phyloP scores from a whole-genome alignment of 352 stramenopile species.

The Globisporangium alternatum region DNA sequence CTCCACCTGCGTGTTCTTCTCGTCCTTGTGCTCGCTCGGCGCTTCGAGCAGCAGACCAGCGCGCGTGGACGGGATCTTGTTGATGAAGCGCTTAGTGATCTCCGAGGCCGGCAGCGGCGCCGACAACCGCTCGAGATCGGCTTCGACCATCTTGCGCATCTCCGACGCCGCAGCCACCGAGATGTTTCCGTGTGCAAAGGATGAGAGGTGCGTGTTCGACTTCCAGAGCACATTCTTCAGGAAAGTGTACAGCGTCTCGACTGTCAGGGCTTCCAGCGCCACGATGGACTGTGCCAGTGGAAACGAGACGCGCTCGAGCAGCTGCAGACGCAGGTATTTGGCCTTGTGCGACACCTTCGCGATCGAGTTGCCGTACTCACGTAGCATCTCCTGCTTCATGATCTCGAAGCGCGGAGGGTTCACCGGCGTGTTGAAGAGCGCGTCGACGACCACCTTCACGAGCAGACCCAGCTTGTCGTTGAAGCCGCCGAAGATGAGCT shows the following conservation, averaged over 20 bases:
- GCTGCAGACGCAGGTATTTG: slow-evolving; percentile 60
- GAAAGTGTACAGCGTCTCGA: slow-evolving; percentile 38
- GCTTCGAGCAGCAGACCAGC: slow-evolving; percentile 55
- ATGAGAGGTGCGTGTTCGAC: slow-evolving; percentile 42
- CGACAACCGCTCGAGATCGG: slow-evolving; percentile 35
- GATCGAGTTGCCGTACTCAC: slow-evolving; percentile 64
- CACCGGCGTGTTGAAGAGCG: slow-evolving; percentile 51
- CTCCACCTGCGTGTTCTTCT: slow-evolving; percentile 84
- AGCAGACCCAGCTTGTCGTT: slow-evolving; percentile 73
- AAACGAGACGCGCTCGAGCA: slow-evolving; percentile 54
- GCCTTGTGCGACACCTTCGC: slow-evolving; percentile 55
- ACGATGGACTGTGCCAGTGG: slow-evolving; percentile 40
- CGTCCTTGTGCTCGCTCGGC: slow-evolving; percentile 62
- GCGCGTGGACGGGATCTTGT: slow-evolving; percentile 39
- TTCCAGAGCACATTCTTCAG: slow-evolving; percentile 46
- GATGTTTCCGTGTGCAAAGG: slow-evolving; percentile 78
- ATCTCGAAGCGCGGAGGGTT: slow-evolving; percentile 51
- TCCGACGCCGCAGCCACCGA: slow-evolving; percentile 24
- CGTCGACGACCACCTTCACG: slow-evolving; percentile 55
- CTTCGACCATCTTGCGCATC: slow-evolving; percentile 44
- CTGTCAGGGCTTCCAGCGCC: slow-evolving; percentile 39
- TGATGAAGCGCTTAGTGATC: slow-evolving; percentile 53
- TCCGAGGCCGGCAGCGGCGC: slow-evolving; percentile 23
- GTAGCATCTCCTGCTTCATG: slow-evolving; percentile 67
- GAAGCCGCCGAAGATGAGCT: slow-evolving; percentile 73